Conservation (phyloP, 805 yeast genomes). For the Candida hispaniensis region DNA sequence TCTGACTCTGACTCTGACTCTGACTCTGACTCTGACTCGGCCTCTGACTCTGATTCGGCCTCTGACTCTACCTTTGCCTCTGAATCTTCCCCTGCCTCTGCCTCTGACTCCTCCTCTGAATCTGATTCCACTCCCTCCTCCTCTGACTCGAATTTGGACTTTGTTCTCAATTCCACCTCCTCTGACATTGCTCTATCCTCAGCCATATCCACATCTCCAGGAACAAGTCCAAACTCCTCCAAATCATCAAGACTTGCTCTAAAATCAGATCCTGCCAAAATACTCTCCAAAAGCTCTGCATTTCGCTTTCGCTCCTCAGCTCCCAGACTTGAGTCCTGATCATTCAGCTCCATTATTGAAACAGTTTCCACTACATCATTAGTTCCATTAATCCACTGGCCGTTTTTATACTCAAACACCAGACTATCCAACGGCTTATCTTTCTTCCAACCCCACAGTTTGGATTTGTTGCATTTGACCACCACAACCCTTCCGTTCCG, state of each 20-base stretch:
- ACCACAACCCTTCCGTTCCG: constrained; percentile 42
- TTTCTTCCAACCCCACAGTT: constrained; percentile 86
- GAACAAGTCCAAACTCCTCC: constrained; percentile 1
- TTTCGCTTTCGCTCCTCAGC: constrained; percentile 27
- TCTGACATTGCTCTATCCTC: background rate
- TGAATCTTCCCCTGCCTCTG: constrained; percentile 6
- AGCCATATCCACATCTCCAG: background rate
- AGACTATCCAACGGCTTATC: constrained; percentile 50
- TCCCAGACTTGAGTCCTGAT: constrained; percentile 20
- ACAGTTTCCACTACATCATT: constrained; percentile 66
- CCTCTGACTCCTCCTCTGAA: constrained; percentile 3
- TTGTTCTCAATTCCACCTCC: background rate
- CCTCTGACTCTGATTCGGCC: constrained; percentile 1
- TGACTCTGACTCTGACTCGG: constrained; percentile 16
- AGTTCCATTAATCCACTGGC: constrained; percentile 70
- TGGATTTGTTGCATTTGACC: constrained; percentile 55
- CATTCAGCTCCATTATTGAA: constrained; percentile 15
- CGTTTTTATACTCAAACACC: constrained; percentile 49
- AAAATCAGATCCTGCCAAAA: constrained; percentile 28
- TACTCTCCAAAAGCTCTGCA: constrained; percentile 38
- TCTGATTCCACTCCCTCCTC: constrained; percentile 2
- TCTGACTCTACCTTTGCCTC: background rate
- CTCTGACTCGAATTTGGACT: background rate
- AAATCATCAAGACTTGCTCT: background rate
- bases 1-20: constrained; percentile 12